These are phyloP conservation scores for Elaeagnus macrophylla DNA, from an alignment of 306 rosid genomes.

Conservation along the genomic window DNA sequence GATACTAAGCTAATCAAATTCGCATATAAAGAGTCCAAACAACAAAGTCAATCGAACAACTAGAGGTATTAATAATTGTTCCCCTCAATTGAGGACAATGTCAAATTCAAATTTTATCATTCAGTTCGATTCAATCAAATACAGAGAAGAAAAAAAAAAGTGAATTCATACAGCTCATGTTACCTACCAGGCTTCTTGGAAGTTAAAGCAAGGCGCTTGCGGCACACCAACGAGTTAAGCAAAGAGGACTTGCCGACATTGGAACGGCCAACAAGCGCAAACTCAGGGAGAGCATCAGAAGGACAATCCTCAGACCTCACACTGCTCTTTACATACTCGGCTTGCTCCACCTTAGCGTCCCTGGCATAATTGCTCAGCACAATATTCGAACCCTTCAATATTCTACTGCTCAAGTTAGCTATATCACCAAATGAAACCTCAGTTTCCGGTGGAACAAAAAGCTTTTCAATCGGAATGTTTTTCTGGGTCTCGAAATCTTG, in stretches of 20 bases:
- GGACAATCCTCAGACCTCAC: constrained; percentile 74
- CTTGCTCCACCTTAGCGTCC: constrained; percentile 55
- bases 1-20: no score
- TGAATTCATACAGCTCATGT: background rate
- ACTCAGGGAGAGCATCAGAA: constrained; percentile 79
- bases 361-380: constrained; percentile 68
- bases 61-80: no score
- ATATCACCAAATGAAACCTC: constrained; percentile 25
- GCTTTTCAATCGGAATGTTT: constrained; percentile 43
- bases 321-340: constrained; percentile 90
- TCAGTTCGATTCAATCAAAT: no score
- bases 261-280: constrained; percentile 97
- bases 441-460: constrained; percentile 83
- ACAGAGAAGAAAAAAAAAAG: background rate
- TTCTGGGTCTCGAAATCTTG: constrained; percentile 19
- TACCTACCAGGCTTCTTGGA: constrained; percentile 92
- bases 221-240: constrained; percentile 82
- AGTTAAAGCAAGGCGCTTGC: constrained; percentile 74
- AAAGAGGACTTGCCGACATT: constrained; percentile 94
- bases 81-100: no score
- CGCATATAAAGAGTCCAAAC: no score
- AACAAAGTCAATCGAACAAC: no score
- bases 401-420: constrained; percentile 31
- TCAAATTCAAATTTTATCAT: no score
- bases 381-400: constrained; percentile 84